A percentile compares a stretch with the other conserved stretches of the same genome.
Conservation (phyloP, 331 rosid species). For the Stylosanthes scabra region DNA sequence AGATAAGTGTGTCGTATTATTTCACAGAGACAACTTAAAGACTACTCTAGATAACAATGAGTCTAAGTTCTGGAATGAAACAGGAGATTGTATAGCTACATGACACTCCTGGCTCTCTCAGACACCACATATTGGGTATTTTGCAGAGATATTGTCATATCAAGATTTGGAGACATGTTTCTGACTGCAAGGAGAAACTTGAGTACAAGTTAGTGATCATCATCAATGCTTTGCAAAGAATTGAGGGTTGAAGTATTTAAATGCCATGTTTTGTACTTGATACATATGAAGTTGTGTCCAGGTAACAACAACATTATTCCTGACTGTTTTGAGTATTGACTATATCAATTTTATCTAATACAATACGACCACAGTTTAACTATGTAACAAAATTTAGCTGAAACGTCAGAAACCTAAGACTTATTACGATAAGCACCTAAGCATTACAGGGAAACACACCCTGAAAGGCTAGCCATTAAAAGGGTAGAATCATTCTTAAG, state of each 20-base stretch:
- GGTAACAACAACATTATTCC: background rate
- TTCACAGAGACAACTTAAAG: conserved; percentile 1
- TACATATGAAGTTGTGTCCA: background rate
- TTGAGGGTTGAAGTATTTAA: background rate
- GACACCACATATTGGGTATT: background rate
- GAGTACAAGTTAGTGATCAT: background rate
- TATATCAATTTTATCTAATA: background rate
- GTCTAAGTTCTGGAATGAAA: background rate
- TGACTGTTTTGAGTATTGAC: background rate
- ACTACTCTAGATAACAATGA: background rate
- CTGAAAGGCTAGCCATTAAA: too few relatives aligned
- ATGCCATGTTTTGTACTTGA: background rate
- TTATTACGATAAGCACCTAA: background rate
- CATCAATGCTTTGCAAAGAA: background rate
- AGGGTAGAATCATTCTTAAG: too few relatives aligned
- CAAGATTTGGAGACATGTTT: conserved; percentile 7
- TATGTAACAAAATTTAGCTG: conserved; percentile 15
- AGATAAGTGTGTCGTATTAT: background rate
- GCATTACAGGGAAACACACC: background rate
- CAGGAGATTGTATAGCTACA: conserved; percentile 4
- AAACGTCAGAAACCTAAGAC: background rate
- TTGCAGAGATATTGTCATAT: background rate
- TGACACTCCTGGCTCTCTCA: background rate
- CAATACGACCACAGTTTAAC: background rate
- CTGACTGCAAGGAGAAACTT: conserved; percentile 6